phyloP scores from a whole-genome alignment of 2,329 filamentous ascomycete species.

The Botrytis deweyae region DNA sequence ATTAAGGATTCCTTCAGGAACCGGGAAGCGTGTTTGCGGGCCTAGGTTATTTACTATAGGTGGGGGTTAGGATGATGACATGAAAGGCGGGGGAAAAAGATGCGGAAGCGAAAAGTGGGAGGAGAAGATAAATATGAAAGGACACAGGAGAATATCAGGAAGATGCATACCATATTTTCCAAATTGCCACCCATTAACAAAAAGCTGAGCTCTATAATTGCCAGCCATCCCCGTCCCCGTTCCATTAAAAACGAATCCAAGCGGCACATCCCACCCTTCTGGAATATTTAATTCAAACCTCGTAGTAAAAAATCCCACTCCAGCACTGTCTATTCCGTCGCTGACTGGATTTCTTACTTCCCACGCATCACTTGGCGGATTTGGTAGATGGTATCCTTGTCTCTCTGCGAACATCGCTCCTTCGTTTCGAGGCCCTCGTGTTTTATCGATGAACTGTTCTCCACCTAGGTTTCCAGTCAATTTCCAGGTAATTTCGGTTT shows the following conservation, averaged over 20 bases:
- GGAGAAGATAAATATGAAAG: background rate
- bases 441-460: slow-evolving; percentile 58
- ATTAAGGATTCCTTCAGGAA: slow-evolving; percentile 71
- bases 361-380: slow-evolving; percentile 48
- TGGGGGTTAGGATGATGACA: background rate
- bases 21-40: slow-evolving; percentile 69
- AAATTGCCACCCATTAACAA: slow-evolving; percentile 75
- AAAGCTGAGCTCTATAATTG: slow-evolving; percentile 62
- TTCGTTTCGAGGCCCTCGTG: slow-evolving; percentile 64
- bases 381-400: slow-evolving; percentile 60
- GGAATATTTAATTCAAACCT: slow-evolving; percentile 57
- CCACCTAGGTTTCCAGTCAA: slow-evolving; percentile 67
- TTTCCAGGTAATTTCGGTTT: slow-evolving; percentile 59
- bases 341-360: slow-evolving; percentile 43
- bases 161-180: slow-evolving; percentile 52
- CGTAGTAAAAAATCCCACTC: slow-evolving; percentile 59
- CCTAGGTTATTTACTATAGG: slow-evolving; percentile 59
- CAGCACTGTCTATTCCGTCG: slow-evolving; percentile 46
- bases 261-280: slow-evolving; percentile 57
- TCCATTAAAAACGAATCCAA: slow-evolving; percentile 58
- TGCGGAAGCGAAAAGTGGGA: background rate
- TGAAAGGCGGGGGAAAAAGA: background rate
- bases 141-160: background rate
- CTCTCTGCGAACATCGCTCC: slow-evolving; percentile 63
- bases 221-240: slow-evolving; percentile 38